Conservation (phyloP, 2,329 filamentous ascomycete species). For the Diplodia seriata region DNA sequence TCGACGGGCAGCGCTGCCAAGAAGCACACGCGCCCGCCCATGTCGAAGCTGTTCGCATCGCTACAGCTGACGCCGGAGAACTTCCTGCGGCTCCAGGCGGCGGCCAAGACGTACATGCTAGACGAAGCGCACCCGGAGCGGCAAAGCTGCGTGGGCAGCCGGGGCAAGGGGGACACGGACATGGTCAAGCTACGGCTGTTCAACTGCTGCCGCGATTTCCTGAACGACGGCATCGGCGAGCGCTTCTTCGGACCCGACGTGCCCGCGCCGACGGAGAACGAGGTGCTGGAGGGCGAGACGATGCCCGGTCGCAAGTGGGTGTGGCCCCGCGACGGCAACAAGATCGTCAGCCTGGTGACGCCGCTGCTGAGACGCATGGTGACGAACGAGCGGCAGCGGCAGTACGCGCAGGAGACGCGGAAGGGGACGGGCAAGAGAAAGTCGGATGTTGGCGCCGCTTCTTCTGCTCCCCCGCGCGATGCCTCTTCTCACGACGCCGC, state of each 20-base stretch:
- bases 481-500: conserved; percentile 10
- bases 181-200: conserved; percentile 64
- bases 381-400: conserved; percentile 64
- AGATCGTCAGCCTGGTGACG: conserved; percentile 64
- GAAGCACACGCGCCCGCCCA: conserved; percentile 64
- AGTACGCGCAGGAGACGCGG: conserved; percentile 64
- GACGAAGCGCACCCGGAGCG: conserved; percentile 61
- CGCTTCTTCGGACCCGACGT: conserved; percentile 56
- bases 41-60: conserved; percentile 64
- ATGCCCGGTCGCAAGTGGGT: conserved; percentile 50
- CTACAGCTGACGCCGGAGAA: conserved; percentile 63
- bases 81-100: conserved; percentile 62
- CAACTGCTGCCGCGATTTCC: conserved; percentile 63
- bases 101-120: conserved; percentile 65
- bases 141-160: conserved; percentile 63
- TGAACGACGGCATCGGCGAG: conserved; percentile 59
- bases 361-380: conserved; percentile 65
- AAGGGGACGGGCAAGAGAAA: conserved; percentile 54
- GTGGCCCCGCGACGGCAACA: conserved; percentile 63
- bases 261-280: conserved; percentile 39
- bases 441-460: conserved; percentile 36
- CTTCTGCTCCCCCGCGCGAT: conserved; percentile 7
- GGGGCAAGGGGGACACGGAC: conserved; percentile 62
- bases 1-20: conserved; percentile 54
- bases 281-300: conserved; percentile 51